Evolutionary conservation across 176 grass and related monocot genomes (phyloP), one percentile per base, ranked within the genome.

Genomic region (Oryza punctata): DNA sequence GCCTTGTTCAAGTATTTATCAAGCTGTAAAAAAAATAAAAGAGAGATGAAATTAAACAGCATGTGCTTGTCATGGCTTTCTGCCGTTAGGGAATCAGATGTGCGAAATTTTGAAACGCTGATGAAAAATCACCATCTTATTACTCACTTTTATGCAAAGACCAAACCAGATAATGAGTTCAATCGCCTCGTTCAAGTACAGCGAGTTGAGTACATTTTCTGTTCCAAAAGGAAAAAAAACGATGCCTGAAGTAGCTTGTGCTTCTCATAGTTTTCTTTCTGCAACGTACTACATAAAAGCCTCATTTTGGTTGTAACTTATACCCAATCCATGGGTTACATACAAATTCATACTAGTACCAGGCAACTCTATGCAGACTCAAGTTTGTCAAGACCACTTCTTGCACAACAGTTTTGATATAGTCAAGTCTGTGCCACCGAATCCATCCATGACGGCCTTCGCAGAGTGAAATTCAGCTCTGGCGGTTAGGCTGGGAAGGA

Each of bases 381-480:
- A 16, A 49, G 30, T 18, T 72, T 72, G 13, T 29, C 3, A 89
- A 75, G 77, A 85, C 92, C 87, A 86, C 59, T 43, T 94, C 78
- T 90, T 95, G 46, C 21, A 87, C 88, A 81, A 73, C 28, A 95
- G 78, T 78, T 95, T 98, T 0, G 89, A 85, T 76, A 98, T 44
- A 2, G 92, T 95, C 26, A 98, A 35, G 82, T 98, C 93, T 23
- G 92, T 84, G 59, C 74, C 82, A 0, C 96, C 91, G 6, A 95
- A 98, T 73, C 90, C 96, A 80, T 95, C 93, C 88, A 93, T 91
- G 40, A 95, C 73, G 13, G 76, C 87, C 19, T 95, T 98, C 12
- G 96, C 91, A 7, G 85, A 93, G 19, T 47, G 88, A 68, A 98
- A 98, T 75, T 98, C 96, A 0, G 90, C 93, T 82, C 91, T 93